Conservation (phyloP, 306 rosid species). For the Ceratonia siliqua region DNA sequence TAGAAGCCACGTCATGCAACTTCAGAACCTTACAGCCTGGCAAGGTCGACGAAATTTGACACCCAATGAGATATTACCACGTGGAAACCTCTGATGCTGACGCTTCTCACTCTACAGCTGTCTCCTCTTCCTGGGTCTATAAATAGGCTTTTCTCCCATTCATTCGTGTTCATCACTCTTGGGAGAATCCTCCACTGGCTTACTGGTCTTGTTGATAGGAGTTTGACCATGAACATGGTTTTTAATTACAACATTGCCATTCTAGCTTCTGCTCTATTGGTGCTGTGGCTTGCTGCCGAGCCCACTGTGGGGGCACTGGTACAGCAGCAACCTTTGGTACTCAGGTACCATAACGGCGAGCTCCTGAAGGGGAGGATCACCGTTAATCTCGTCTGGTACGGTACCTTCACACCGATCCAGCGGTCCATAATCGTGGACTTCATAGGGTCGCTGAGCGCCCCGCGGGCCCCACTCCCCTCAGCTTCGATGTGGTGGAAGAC, state of each 20-base stretch:
- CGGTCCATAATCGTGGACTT: constrained; percentile 81
- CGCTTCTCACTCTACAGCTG: constrained; percentile 52
- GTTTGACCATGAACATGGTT: constrained; percentile 27
- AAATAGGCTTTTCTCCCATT: not conserved
- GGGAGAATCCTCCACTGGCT: not conserved
- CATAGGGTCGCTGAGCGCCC: constrained; percentile 52
- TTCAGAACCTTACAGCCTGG: constrained; percentile 46
- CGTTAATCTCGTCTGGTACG: constrained; percentile 89
- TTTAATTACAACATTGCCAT: constrained; percentile 39
- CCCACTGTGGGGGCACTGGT: constrained; percentile 50
- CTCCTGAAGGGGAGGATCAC: constrained; percentile 78
- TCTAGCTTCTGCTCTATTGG: not conserved
- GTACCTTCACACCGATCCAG: constrained; percentile 68
- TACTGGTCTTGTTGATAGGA: not conserved
- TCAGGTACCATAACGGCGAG: constrained; percentile 82
- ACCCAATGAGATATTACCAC: constrained; percentile 20
- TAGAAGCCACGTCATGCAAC: constrained; percentile 44
- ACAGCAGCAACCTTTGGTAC: constrained; percentile 65
- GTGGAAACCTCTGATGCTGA: constrained; percentile 14
- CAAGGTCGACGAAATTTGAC: not conserved
- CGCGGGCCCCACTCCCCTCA: constrained; percentile 42
- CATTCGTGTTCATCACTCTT: not conserved
- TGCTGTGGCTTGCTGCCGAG: not conserved
- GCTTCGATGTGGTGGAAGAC: constrained; percentile 84
- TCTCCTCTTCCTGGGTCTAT: constrained; percentile 33